phyloP scores from a whole-genome alignment of 2,329 filamentous ascomycete species.

The Aureobasidium leucospermi region DNA sequence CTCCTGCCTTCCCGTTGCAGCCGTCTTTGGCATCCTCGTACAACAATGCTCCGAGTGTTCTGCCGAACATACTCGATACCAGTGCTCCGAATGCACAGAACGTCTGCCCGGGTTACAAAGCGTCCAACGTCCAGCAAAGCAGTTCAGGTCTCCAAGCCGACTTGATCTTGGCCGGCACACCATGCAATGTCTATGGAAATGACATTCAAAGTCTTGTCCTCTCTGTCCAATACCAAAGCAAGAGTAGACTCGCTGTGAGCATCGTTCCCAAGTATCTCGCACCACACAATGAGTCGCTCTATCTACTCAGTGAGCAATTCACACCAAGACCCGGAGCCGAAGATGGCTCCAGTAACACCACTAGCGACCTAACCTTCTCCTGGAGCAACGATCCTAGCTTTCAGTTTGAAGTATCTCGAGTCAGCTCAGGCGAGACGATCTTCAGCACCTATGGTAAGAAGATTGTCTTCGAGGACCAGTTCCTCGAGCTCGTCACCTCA shows the following conservation, averaged over 20 bases:
- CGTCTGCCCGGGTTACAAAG: conserved; percentile 25
- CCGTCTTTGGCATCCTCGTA: conserved; percentile 17
- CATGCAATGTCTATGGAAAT: conserved; percentile 26
- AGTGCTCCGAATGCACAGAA: conserved; percentile 23
- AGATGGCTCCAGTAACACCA: conserved; percentile 16
- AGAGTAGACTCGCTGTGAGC: conserved; percentile 20
- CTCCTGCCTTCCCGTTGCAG: conserved; percentile 23
- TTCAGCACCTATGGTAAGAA: conserved; percentile 25
- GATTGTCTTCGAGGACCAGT: conserved; percentile 28
- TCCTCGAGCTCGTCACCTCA: conserved; percentile 24
- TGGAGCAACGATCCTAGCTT: conserved; percentile 25
- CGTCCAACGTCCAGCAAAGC: conserved; percentile 22
- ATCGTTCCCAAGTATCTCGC: conserved; percentile 21
- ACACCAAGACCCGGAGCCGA: conserved; percentile 14
- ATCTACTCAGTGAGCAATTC: conserved; percentile 18
- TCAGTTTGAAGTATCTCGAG: conserved; percentile 23
- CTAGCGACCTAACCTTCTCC: conserved; percentile 23
- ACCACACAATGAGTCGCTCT: conserved; percentile 21
- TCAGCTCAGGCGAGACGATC: conserved; percentile 21
- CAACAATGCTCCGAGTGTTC: conserved; percentile 23
- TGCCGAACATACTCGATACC: conserved; percentile 22
- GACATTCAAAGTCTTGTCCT: conserved; percentile 23
- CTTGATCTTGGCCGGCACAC: conserved; percentile 22
- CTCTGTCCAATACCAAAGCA: conserved; percentile 24
- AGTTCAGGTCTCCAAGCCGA: conserved; percentile 23